A percentile compares a stretch with the other conserved stretches of the same genome.
These are phyloP conservation scores for Elsinoe arachidis DNA, from an alignment of 2,329 filamentous ascomycete species.

Conservation along the genomic window DNA sequence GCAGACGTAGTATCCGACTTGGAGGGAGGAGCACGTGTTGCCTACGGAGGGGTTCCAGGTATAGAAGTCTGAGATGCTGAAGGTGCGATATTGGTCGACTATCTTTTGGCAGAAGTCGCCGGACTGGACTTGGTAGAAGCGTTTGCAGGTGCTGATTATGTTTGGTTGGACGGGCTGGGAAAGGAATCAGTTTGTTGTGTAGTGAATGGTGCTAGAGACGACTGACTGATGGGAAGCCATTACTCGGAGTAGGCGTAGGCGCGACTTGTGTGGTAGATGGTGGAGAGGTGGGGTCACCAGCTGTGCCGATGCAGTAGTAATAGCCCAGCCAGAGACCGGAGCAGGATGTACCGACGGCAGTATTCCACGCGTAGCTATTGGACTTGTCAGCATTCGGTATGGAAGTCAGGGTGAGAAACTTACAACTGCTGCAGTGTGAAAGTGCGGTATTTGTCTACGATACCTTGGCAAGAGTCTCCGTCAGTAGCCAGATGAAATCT, in stretches of 20 bases:
- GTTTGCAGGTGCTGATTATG: slow-evolving; percentile 23
- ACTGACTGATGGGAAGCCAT: neutral
- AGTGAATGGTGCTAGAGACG: no score
- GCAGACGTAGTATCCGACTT: slow-evolving; percentile 13
- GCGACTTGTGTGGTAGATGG: neutral
- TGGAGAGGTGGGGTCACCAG: neutral
- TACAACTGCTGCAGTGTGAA: neutral
- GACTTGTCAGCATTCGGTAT: neutral
- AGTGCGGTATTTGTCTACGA: neutral
- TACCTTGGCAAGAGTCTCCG: neutral
- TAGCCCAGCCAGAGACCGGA: neutral
- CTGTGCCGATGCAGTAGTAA: neutral
- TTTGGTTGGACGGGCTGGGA: slow-evolving; percentile 21
- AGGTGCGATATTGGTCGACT: slow-evolving; percentile 16
- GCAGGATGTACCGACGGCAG: neutral
- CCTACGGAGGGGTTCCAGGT: slow-evolving; percentile 26
- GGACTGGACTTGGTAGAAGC: slow-evolving; percentile 20
- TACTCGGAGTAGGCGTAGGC: neutral
- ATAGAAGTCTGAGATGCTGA: slow-evolving; percentile 19
- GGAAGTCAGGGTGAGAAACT: no score
- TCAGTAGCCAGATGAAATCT: neutral
- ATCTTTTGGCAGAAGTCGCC: slow-evolving; percentile 24
- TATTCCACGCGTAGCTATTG: neutral
- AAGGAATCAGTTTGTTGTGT: neutral
- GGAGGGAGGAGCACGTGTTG: slow-evolving; percentile 16